Percentiles rank a stretch among this genome's conserved stretches.
Evolutionary conservation across 1,284 basidiomycete species (phyloP).

Genomic region (Ustilago xerochloae): DNA sequence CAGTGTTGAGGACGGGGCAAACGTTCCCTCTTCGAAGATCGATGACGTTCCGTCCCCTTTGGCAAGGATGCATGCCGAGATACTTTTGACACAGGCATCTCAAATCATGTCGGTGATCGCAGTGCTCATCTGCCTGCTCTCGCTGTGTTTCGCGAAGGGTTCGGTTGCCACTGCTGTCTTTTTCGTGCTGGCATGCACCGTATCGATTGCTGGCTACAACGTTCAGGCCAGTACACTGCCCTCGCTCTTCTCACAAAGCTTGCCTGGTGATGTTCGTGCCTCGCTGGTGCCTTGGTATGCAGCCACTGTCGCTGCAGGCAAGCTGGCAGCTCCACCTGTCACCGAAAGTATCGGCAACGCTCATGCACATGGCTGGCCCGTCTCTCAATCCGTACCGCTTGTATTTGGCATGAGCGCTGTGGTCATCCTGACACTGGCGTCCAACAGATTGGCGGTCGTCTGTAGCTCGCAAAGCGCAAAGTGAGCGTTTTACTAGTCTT

Average conservation of each 20-base stretch:
- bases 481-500: too few species aligned
- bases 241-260: slow-evolving; percentile 18
- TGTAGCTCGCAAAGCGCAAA: not conserved
- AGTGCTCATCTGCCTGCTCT: slow-evolving; percentile 1
- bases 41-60: not conserved
- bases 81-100: slow-evolving; percentile 6
- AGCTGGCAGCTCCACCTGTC: slow-evolving; percentile 20
- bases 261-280: slow-evolving; percentile 9
- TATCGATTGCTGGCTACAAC: slow-evolving; percentile 16
- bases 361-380: slow-evolving; percentile 8
- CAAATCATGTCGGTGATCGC: slow-evolving; percentile 6
- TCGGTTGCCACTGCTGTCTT: slow-evolving; percentile 2
- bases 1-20: not conserved
- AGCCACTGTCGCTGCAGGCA: slow-evolving; percentile 23
- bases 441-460: slow-evolving; percentile 2
- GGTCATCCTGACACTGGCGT: not conserved
- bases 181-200: slow-evolving; percentile 7
- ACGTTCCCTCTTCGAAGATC: not conserved
- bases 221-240: slow-evolving; percentile 17
- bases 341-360: slow-evolving; percentile 5
- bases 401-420: slow-evolving; percentile 3
- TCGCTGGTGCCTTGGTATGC: slow-evolving; percentile 18
- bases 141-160: not conserved
- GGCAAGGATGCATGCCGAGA: slow-evolving; percentile 7
- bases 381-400: slow-evolving; percentile 8